Base-by-base conservation (phyloP, 805 yeast genomes). In the Yamadazyma insecticola region DNA sequence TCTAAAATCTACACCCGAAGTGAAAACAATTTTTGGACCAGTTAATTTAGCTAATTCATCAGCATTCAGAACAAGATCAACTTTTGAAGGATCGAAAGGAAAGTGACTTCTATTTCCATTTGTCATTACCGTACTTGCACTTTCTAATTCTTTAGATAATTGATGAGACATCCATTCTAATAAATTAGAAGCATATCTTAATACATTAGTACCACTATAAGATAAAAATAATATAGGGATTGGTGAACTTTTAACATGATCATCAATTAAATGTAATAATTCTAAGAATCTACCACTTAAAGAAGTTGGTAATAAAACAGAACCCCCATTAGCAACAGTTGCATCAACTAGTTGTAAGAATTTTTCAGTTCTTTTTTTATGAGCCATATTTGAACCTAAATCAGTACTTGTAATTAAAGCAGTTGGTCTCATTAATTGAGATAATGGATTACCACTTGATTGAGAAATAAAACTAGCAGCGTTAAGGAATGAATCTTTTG, bases 131-230 rank as follows among this genome's bases (percentile, higher is more conserved):
- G 53, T 41, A 16, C 37, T 40, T 4, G 59, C 57, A 22, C 52
- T 59, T 48, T 87, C 95, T 90, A 96, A 88, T 27, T 78, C 82
- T 44, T 83, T 81, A 16, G 85, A 73, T n/a, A 88, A 71, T n/a
- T 80, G 71, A 0, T 90, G 74, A 0, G 95, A 78, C 88, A 92
- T 82, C 97, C 97, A 92, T 60, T 92, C 98, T 17, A 90, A 60
- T 81, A 92, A 83, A 34, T 88, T 82, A 10, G 86, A 75, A 0
- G 97, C 96, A 50, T 83, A 86, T 16, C 81, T 72, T 35, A 92
- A 55, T 4, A 81, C 70, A 47, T 90, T 78, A 3, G 87, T 76
- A 16, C 92, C 94, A 0, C 88, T 78, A 45, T 77, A 79, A 3
- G 95, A 77, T n/a, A 84, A 59, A 35, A 87, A 68, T 20, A 84